phyloP scores from a whole-genome alignment of 768 basidiomycete species.

The Trametes meyenii region DNA sequence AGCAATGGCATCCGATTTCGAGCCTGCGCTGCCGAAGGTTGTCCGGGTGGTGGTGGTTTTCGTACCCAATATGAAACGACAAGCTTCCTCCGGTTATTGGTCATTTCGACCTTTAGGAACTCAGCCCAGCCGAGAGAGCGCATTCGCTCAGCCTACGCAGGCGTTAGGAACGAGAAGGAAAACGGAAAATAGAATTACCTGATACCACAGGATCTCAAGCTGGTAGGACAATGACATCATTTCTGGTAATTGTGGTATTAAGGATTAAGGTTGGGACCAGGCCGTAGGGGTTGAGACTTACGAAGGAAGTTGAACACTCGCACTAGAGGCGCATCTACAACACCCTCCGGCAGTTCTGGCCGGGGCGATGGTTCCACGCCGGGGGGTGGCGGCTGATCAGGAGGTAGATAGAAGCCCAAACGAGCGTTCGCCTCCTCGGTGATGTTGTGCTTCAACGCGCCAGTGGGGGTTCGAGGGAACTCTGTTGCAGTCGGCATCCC shows the following conservation, averaged over 20 bases:
- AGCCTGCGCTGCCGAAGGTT: slow-evolving; percentile 30
- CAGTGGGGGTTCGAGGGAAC: slow-evolving; percentile 70
- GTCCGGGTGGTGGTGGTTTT: slow-evolving; percentile 38
- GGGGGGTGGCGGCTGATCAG: slow-evolving; percentile 44
- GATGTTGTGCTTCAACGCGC: slow-evolving; percentile 65
- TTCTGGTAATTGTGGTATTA: slow-evolving; percentile 48
- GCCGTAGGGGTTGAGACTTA: slow-evolving; percentile 43
- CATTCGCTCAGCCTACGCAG: slow-evolving; percentile 64
- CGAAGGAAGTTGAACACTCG: slow-evolving; percentile 89
- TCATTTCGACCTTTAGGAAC: slow-evolving; percentile 71
- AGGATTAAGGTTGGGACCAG: slow-evolving; percentile 16
- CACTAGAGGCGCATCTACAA: slow-evolving; percentile 81
- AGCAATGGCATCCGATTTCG: slow-evolving; percentile 52
- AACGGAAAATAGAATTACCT: slow-evolving; percentile 40
- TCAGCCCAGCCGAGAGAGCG: slow-evolving; percentile 87
- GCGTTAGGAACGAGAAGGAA: slow-evolving; percentile 5
- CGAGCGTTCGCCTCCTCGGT: slow-evolving; percentile 73
- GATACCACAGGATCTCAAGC: slow-evolving; percentile 85
- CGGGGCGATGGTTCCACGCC: slow-evolving; percentile 46
- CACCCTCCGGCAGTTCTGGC: slow-evolving; percentile 57
- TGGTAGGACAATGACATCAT: slow-evolving; percentile 93
- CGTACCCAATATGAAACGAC: slow-evolving; percentile 85
- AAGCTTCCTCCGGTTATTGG: slow-evolving; percentile 66
- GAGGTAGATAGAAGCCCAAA: slow-evolving; percentile 59
- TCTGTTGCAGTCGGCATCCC: slow-evolving; percentile 43